A percentile compares a stretch with the other conserved stretches of the same genome.
Conservation (phyloP, 1,284 basidiomycete genomes). For the Sporisorium exsertum region DNA sequence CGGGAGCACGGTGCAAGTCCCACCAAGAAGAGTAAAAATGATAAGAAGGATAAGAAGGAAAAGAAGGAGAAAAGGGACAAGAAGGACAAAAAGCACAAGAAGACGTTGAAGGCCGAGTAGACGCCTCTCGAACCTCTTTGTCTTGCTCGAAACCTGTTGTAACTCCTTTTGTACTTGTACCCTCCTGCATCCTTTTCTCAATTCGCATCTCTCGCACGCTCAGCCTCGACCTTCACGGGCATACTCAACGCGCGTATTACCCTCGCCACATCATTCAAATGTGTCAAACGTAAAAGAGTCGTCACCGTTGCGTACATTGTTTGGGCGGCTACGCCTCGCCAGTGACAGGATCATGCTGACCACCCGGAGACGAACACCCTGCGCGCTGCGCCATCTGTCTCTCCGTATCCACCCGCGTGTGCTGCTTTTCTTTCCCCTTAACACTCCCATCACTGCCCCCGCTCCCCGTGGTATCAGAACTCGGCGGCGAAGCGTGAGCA, state of each 20-base stretch:
- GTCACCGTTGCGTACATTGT: neutral
- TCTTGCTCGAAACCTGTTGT: neutral
- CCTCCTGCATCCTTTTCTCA: neutral
- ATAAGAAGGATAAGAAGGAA: conserved; percentile 28
- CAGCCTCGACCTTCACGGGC: neutral
- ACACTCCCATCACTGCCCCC: conserved; percentile 11
- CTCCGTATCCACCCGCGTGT: conserved; percentile 1
- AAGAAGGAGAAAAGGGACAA: conserved; percentile 29
- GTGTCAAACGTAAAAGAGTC: too few species aligned
- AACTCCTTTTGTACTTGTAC: conserved; percentile 10
- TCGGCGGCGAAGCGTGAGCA: conserved; percentile 12
- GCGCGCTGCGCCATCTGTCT: conserved; percentile 13
- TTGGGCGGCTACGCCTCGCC: neutral
- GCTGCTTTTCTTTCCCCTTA: conserved; percentile 27
- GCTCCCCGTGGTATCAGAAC: conserved; percentile 10
- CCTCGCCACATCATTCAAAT: too few species aligned
- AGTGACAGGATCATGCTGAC: conserved; percentile 26
- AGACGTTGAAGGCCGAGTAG: conserved; percentile 19
- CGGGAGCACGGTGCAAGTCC: neutral
- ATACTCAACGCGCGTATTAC: too few species aligned
- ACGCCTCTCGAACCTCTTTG: neutral
- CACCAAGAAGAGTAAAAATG: conserved; percentile 22
- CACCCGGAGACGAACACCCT: conserved; percentile 38
- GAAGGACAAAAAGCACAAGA: conserved; percentile 26
- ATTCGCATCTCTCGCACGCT: neutral